phyloP scores from a whole-genome alignment of 2,329 filamentous ascomycete species.

The Rutstroemia sp. region DNA sequence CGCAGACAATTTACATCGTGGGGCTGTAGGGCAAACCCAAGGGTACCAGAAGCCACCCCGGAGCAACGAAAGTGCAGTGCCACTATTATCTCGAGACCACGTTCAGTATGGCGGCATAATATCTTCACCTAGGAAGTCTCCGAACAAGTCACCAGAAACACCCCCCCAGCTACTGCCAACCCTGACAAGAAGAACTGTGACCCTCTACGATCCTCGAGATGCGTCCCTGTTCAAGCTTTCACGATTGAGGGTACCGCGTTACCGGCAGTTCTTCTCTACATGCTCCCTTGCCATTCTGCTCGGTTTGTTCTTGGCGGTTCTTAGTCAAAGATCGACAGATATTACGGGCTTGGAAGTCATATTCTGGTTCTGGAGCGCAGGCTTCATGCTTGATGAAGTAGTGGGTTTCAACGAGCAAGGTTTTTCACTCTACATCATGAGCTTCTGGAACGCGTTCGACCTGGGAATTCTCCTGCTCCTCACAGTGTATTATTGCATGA shows the following conservation, averaged over 20 bases:
- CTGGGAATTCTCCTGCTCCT: constrained; percentile 81
- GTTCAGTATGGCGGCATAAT: constrained; percentile 32
- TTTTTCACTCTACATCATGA: constrained; percentile 94
- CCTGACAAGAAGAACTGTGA: constrained; percentile 53
- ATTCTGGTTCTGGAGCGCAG: constrained; percentile 97
- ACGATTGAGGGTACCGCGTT: constrained; percentile 80
- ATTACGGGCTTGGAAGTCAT: constrained; percentile 81
- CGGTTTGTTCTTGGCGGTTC: constrained; percentile 75
- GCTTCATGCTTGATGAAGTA: constrained; percentile 93
- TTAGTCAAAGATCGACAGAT: constrained; percentile 64
- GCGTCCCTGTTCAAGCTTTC: constrained; percentile 90
- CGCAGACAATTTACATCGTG: constrained; percentile 68
- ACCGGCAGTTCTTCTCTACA: constrained; percentile 84
- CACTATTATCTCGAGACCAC: constrained; percentile 12
- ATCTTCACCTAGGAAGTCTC: background rate
- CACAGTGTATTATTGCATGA: constrained; percentile 82
- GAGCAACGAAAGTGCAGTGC: constrained; percentile 4
- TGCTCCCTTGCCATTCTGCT: constrained; percentile 80
- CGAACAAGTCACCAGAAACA: constrained; percentile 11
- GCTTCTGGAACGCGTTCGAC: constrained; percentile 96
- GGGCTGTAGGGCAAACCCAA: constrained; percentile 10
- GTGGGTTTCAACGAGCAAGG: constrained; percentile 96
- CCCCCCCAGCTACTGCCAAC: constrained; percentile 16
- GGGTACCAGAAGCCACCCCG: constrained; percentile 12
- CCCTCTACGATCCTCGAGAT: constrained; percentile 82